These are phyloP conservation scores for Aspergillus homomorphus DNA, from an alignment of 495 filamentous ascomycete genomes.

Conservation along the genomic window DNA sequence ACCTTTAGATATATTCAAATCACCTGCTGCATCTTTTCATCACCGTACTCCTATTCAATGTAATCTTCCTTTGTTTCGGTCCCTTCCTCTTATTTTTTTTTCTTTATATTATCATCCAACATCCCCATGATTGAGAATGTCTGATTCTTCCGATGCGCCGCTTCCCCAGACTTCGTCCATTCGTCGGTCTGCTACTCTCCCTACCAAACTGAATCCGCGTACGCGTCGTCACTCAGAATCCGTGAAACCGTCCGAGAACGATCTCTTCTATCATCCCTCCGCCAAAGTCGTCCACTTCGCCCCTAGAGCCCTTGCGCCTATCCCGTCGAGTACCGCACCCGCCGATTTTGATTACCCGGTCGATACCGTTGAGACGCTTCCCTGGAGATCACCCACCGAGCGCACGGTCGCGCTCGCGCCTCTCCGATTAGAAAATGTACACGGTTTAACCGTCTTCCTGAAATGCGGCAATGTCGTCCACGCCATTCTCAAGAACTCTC, in stretches of 20 bases:
- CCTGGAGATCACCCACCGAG: constrained; percentile 74
- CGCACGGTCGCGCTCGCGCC: constrained; percentile 78
- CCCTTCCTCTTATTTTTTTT: constrained; percentile 12
- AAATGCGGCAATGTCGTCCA: constrained; percentile 77
- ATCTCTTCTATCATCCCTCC: constrained; percentile 65
- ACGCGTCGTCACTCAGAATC: constrained; percentile 35
- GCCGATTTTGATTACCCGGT: constrained; percentile 48
- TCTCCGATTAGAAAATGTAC: constrained; percentile 75
- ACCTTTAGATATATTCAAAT: not conserved
- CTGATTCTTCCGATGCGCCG: constrained; percentile 36
- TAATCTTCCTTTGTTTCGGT: constrained; percentile 13
- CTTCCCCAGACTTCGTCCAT: constrained; percentile 37
- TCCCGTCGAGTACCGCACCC: constrained; percentile 39
- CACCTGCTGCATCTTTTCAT: constrained; percentile 2
- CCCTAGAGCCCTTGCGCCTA: constrained; percentile 39
- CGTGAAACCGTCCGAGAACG: constrained; percentile 54
- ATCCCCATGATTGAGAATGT: constrained; percentile 37
- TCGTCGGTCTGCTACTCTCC: constrained; percentile 59
- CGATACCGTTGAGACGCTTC: constrained; percentile 52
- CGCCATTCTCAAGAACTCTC: constrained; percentile 81
- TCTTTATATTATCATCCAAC: not conserved
- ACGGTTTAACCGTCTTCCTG: constrained; percentile 78
- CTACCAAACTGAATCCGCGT: constrained; percentile 44
- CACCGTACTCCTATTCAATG: constrained; percentile 15
- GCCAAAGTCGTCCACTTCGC: constrained; percentile 65